Percentiles rank a stretch among this genome's conserved stretches.
phyloP scores from a whole-genome alignment of 306 rosid genomes.

The Prunus padus region DNA sequence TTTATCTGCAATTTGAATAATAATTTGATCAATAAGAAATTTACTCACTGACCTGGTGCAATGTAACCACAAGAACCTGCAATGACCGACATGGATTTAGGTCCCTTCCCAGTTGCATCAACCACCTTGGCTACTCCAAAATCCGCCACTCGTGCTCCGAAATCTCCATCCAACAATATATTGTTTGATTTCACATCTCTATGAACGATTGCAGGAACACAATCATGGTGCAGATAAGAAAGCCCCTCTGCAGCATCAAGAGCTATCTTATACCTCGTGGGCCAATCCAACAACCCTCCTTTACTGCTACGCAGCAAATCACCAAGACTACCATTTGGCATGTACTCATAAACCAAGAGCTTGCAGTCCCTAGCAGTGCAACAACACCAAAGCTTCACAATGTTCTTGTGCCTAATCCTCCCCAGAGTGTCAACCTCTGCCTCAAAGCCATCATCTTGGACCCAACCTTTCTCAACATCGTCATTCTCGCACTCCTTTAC shows the following conservation, averaged over 20 bases:
- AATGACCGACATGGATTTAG: slow-evolving; percentile 80
- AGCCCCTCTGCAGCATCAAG: slow-evolving; percentile 93
- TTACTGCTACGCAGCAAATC: slow-evolving; percentile 81
- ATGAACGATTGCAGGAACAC: slow-evolving; percentile 89
- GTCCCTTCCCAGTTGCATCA: slow-evolving; percentile 53
- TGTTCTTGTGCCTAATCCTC: slow-evolving; percentile 90
- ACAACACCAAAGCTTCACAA: slow-evolving; percentile 94
- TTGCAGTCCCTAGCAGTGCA: slow-evolving; percentile 79
- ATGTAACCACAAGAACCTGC: slow-evolving; percentile 97
- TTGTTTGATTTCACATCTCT: slow-evolving; percentile 92
- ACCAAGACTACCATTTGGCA: slow-evolving; percentile 94
- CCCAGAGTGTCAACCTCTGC: slow-evolving; percentile 91
- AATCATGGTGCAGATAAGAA: slow-evolving; percentile 92
- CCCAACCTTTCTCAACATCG: slow-evolving; percentile 56
- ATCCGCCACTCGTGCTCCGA: slow-evolving; percentile 87
- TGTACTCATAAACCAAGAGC: slow-evolving; percentile 91
- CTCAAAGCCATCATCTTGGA: slow-evolving; percentile 61
- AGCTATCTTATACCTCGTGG: slow-evolving; percentile 76
- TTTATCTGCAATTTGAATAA: not conserved
- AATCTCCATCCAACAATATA: slow-evolving; percentile 80
- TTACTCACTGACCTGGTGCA: slow-evolving; percentile 72
- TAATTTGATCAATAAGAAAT: not conserved
- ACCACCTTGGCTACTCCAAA: slow-evolving; percentile 85
- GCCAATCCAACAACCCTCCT: slow-evolving; percentile 88
- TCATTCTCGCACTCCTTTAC: slow-evolving; percentile 37